These are phyloP conservation scores for Murraya paniculata DNA, from an alignment of 345 rosid genomes.

Conservation along the genomic window DNA sequence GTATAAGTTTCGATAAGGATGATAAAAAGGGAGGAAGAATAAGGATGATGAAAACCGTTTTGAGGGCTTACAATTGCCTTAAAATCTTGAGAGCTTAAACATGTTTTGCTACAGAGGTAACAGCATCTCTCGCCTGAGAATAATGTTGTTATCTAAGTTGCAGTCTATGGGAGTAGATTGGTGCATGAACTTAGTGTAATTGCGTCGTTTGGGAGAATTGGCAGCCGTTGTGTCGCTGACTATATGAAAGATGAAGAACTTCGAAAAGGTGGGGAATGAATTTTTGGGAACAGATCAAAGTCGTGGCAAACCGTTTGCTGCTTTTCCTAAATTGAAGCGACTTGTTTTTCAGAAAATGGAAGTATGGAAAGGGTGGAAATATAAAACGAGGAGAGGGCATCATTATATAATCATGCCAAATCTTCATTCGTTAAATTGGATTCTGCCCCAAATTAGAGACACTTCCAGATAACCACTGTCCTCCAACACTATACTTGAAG, in stretches of 20 bases:
- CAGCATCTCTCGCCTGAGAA: neutral
- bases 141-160: neutral
- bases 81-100: neutral
- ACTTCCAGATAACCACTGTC: neutral
- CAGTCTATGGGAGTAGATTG: neutral
- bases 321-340: neutral
- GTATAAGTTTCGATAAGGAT: neutral
- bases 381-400: neutral
- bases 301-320: neutral
- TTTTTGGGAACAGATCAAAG: neutral
- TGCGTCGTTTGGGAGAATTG: neutral
- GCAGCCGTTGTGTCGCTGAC: neutral
- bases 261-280: neutral
- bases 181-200: neutral
- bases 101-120: neutral
- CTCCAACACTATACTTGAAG: neutral
- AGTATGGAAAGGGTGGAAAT: conserved; percentile 1
- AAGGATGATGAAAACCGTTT: neutral
- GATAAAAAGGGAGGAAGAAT: neutral
- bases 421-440: neutral
- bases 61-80: neutral
- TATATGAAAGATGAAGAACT: neutral
- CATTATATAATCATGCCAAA: neutral
- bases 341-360: neutral
- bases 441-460: conserved; percentile 3